Evolutionary conservation across 257 asterid genomes (phyloP), one percentile per base, ranked within the genome.

Genomic region (Nicotiana noctiflora): DNA sequence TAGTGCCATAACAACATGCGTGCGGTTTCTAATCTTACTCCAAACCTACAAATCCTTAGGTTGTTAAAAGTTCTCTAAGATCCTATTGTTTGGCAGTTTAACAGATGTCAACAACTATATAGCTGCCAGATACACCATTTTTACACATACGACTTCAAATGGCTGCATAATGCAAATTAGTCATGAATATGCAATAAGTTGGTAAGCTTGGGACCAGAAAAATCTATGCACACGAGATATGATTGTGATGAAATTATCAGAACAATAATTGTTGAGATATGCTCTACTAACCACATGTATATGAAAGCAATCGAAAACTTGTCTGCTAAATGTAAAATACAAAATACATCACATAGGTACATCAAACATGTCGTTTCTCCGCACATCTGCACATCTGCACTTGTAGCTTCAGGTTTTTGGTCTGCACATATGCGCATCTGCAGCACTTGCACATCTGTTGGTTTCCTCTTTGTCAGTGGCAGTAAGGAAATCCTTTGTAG

Each of bases 291-390:
- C 21, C 70, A 63, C 70, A 63, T 46, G 79, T 74, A 74, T 25
- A 82, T 85, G 83, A 82, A 85, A 57, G 46, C 75, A 85, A 87
- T 55, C 34, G 32, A 86, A 82, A 80, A 52, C 59, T 52, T 77
- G 84, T 80, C 80, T 75, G 79, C 77, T 83, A 85, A 86, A 61
- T 40, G 81, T 62, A 70, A 81, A 85, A 85, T 80, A 72, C 88
- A 88, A 55, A 83, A 55, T 60, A 84, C 37, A 79, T 81, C 83
- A 81, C 63, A 90, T 81, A 82, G 63, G 82, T 81, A 83, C 40
- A 67, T 14, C 46, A 77, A 56, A 32, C 70, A 63, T 80, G 90
- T 87, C 70, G 72, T 62, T 72, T 75, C 85, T 83, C 81, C 90
- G 86, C 85, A 86, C 79, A n/a, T n/a, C n/a, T n/a, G n/a, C n/a